These are phyloP conservation scores for Eutrema heterophyllum DNA, from an alignment of 345 rosid genomes.

Conservation along the genomic window DNA sequence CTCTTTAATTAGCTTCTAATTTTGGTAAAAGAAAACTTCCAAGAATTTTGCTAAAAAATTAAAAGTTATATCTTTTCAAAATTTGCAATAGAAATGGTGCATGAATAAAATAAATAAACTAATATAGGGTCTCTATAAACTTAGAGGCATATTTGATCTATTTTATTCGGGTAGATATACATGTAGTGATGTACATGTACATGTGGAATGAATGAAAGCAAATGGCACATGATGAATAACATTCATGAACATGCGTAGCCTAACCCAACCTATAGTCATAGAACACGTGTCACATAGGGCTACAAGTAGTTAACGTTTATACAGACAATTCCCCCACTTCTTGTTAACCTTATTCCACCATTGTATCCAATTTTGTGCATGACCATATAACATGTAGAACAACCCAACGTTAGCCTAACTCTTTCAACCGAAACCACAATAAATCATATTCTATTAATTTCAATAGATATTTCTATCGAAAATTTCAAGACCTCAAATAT, in stretches of 20 bases:
- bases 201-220: conserved; percentile 4
- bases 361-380: conserved; percentile 29
- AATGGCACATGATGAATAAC: not conserved
- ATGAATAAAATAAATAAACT: too few relatives aligned
- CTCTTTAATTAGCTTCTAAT: too few relatives aligned
- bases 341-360: conserved; percentile 15
- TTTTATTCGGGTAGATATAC: too few relatives aligned
- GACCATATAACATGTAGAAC: conserved; percentile 34
- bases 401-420: conserved; percentile 45
- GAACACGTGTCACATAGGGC: conserved; percentile 16
- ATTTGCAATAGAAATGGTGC: too few relatives aligned
- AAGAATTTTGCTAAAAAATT: too few relatives aligned
- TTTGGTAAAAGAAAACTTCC: too few relatives aligned
- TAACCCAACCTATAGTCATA: not conserved
- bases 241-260: conserved; percentile 7
- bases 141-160: too few relatives aligned
- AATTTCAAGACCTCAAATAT: not conserved
- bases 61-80: too few relatives aligned
- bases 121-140: too few relatives aligned
- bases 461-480: not conserved
- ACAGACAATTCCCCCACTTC: not conserved
- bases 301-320: not conserved
- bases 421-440: not conserved
- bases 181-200: too few relatives aligned
- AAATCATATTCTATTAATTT: not conserved